Percentiles rank a stretch among this genome's conserved stretches.
phyloP scores from a whole-genome alignment of 306 rosid genomes.

The Fagus sylvatica region DNA sequence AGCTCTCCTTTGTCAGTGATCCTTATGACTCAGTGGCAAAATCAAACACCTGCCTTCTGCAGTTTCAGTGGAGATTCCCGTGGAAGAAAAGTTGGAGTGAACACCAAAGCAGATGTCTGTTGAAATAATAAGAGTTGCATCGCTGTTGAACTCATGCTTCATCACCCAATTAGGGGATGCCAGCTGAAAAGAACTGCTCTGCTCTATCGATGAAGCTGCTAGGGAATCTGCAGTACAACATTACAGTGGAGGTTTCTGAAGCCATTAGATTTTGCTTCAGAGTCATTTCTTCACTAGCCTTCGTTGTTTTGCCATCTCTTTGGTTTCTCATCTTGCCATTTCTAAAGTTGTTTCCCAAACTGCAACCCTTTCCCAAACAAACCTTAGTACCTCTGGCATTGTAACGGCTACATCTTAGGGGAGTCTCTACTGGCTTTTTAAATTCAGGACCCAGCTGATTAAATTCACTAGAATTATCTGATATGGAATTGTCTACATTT shows the following conservation, averaged over 20 bases:
- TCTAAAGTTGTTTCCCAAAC: slow-evolving; percentile 56
- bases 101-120: not conserved
- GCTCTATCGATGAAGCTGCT: slow-evolving; percentile 71
- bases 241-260: slow-evolving; percentile 53
- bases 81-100: not conserved
- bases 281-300: slow-evolving; percentile 56
- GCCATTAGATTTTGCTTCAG: slow-evolving; percentile 45
- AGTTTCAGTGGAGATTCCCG: not conserved
- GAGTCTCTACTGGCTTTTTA: slow-evolving; percentile 44
- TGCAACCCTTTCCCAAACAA: slow-evolving; percentile 49
- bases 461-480: slow-evolving; percentile 55
- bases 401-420: slow-evolving; percentile 47
- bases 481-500: slow-evolving; percentile 46
- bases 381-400: slow-evolving; percentile 49
- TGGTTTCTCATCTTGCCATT: slow-evolving; percentile 58
- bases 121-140: not conserved
- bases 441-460: slow-evolving; percentile 45
- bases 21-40: not conserved
- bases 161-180: slow-evolving; percentile 35
- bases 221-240: slow-evolving; percentile 82
- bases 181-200: slow-evolving; percentile 72
- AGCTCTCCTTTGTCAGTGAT: not conserved
- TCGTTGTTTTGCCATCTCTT: slow-evolving; percentile 60
- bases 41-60: not conserved
- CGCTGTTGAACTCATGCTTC: slow-evolving; percentile 29